Percentiles rank a stretch among this genome's conserved stretches.
Evolutionary conservation across 208 protist genomes (phyloP).

Genomic region (Trypanosoma boissoni): DNA sequence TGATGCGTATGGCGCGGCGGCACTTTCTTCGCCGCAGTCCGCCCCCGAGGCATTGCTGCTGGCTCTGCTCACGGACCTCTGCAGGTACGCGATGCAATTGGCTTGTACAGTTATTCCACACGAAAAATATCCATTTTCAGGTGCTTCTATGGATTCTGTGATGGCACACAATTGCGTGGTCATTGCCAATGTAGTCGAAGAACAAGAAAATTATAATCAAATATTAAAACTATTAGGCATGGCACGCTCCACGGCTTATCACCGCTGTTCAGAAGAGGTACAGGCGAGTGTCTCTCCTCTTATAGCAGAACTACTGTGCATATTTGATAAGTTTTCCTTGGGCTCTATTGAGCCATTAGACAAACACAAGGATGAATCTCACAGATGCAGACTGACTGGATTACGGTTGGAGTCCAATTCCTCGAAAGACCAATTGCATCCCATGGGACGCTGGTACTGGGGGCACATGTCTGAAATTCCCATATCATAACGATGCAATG

Average conservation of each 20-base stretch:
- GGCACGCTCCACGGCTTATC: slow-evolving; percentile 23
- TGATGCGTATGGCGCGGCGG: slow-evolving; percentile 4
- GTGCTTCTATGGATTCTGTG: slow-evolving; percentile 18
- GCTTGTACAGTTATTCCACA: slow-evolving; percentile 15
- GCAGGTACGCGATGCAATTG: slow-evolving; percentile 25
- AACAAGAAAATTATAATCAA: slow-evolving; percentile 13
- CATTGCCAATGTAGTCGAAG: slow-evolving; percentile 7
- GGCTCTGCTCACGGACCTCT: slow-evolving; percentile 21
- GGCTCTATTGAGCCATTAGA: slow-evolving; percentile 7
- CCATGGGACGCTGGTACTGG: slow-evolving; percentile 21
- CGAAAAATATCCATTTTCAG: slow-evolving; percentile 1
- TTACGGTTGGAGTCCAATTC: background rate
- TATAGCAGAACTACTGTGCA: slow-evolving; percentile 26
- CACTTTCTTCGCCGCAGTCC: slow-evolving; percentile 1
- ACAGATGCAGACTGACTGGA: slow-evolving; percentile 21
- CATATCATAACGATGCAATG: background rate
- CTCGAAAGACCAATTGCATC: background rate
- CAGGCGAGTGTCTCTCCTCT: slow-evolving; percentile 27
- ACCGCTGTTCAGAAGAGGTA: slow-evolving; percentile 26
- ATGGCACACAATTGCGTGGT: slow-evolving; percentile 18
- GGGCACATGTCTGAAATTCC: background rate
- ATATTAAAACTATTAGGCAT: slow-evolving; percentile 16
- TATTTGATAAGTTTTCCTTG: slow-evolving; percentile 24
- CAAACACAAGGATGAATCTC: background rate
- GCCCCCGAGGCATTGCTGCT: slow-evolving; percentile 22